phyloP scores from a whole-genome alignment of 2,329 filamentous ascomycete genomes.

The Fusarium buxicola region DNA sequence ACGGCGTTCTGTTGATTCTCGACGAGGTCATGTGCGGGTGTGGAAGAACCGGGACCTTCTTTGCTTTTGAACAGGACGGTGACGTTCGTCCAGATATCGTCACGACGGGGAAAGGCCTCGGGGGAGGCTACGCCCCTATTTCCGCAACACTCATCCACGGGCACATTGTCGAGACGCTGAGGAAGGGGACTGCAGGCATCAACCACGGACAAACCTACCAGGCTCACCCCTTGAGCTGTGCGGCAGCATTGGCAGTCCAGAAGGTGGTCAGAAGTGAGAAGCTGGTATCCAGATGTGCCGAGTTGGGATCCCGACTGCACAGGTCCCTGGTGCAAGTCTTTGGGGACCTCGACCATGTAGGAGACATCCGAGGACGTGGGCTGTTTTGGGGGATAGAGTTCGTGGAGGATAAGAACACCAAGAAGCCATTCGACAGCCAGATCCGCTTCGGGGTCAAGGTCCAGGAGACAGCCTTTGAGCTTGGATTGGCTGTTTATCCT shows the following conservation, averaged over 20 bases:
- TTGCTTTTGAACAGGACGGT: constrained; percentile 71
- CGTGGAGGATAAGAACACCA: constrained; percentile 53
- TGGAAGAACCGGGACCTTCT: constrained; percentile 68
- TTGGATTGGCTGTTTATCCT: constrained; percentile 67
- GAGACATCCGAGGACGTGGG: constrained; percentile 70
- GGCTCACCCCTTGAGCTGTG: constrained; percentile 68
- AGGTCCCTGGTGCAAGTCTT: constrained; percentile 57
- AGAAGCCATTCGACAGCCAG: constrained; percentile 50
- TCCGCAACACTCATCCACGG: constrained; percentile 68
- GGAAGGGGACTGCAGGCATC: constrained; percentile 51
- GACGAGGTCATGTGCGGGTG: constrained; percentile 83
- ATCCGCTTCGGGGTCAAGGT: constrained; percentile 45
- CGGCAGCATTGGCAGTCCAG: constrained; percentile 73
- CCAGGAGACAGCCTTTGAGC: constrained; percentile 46
- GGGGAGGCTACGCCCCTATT: constrained; percentile 71
- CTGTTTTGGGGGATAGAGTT: constrained; percentile 63
- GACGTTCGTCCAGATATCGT: constrained; percentile 71
- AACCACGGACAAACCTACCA: constrained; percentile 72
- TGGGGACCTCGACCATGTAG: constrained; percentile 61
- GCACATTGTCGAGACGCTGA: constrained; percentile 60
- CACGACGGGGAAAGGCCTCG: constrained; percentile 74
- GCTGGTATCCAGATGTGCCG: constrained; percentile 67
- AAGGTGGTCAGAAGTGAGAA: constrained; percentile 66
- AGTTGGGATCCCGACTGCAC: constrained; percentile 63
- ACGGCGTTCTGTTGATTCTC: constrained; percentile 80